Base-by-base conservation (phyloP, 306 rosid species). In the Aeschynomene evenia region DNA sequence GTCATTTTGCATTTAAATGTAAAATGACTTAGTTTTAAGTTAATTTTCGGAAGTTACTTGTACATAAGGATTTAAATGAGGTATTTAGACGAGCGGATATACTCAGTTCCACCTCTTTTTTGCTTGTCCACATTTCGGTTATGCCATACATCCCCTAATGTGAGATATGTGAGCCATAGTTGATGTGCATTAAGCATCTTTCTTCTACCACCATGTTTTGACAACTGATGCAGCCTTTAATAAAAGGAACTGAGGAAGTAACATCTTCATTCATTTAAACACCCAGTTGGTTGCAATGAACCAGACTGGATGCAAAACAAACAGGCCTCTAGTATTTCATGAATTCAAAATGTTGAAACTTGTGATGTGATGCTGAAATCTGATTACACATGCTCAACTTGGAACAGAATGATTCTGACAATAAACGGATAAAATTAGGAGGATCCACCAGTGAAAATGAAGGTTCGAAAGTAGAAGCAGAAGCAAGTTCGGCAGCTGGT, bases 401-500 rank as follows among this genome's bases (percentile, higher is more conserved):
- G 71, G 19, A 73, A 71, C 90, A 91, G 94, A 79, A 77, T 50
- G 80, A 79, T 29, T 79, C 83, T 40, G 68, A 80, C 61, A 75
- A 79, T 31, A 89, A 91, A 50, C 79, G 88, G 76, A 16, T 70
- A 75, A 91, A 87, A 75, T 29, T 68, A 56, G 83, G 66, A 55
- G 86, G 70, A 76, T 79, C 86, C 23, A 46, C 64, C 34, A 67
- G 42, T 45, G 86, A 86, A 72, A 82, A 66, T 39, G 78, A 72
- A 19, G 75, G 59, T 63, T 50, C 54, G 45, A 89, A 79, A 72
- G 85, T 71, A 62, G 91, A 85, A 56, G 96, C 68, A 11, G 96
- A 87, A 75, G 80, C 82, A 22, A 89, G 83, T 80, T 89, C 89
- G 12, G 84, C 19, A 4, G 87, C 49, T 28, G 89, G 82, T 42